Conservation (phyloP, 139 green algal species). For the Tetradesmus lagerheimii region DNA sequence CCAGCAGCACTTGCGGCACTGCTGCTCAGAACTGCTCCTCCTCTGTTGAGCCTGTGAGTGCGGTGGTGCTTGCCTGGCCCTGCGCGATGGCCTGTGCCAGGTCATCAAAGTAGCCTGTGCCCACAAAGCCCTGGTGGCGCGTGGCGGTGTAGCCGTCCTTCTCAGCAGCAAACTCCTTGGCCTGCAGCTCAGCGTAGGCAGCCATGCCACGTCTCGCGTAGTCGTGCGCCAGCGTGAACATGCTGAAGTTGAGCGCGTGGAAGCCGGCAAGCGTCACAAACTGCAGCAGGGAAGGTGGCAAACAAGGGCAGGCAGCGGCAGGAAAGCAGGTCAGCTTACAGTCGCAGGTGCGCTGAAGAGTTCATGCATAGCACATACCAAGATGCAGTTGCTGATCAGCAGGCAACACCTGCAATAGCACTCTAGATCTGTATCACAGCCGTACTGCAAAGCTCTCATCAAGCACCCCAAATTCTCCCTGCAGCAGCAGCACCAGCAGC, state of each 20-base stretch:
- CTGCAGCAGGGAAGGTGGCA: slow-evolving; percentile 56
- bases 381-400: no score
- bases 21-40: slow-evolving; percentile 75
- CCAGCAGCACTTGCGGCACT: not conserved
- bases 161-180: slow-evolving; percentile 80
- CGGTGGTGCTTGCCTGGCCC: slow-evolving; percentile 67
- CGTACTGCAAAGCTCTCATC: no score
- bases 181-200: slow-evolving; percentile 86
- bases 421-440: no score
- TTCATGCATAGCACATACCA: no score
- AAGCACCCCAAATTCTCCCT: no score
- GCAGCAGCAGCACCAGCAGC: slow-evolving; percentile 70
- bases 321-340: no score
- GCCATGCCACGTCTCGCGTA: slow-evolving; percentile 83
- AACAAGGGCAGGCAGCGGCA: not conserved
- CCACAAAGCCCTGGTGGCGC: slow-evolving; percentile 72
- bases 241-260: slow-evolving; percentile 86
- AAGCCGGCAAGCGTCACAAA: slow-evolving; percentile 92
- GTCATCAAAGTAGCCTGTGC: slow-evolving; percentile 84
- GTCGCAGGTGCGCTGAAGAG: no score
- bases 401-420: no score
- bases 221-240: slow-evolving; percentile 82
- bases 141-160: slow-evolving; percentile 65
- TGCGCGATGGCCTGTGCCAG: slow-evolving; percentile 55
- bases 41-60: slow-evolving; percentile 83